Percentiles rank a stretch among this genome's conserved stretches.
Evolutionary conservation across 2,329 filamentous ascomycete species (phyloP).

Genomic region (Cryphonectria radicalis): DNA sequence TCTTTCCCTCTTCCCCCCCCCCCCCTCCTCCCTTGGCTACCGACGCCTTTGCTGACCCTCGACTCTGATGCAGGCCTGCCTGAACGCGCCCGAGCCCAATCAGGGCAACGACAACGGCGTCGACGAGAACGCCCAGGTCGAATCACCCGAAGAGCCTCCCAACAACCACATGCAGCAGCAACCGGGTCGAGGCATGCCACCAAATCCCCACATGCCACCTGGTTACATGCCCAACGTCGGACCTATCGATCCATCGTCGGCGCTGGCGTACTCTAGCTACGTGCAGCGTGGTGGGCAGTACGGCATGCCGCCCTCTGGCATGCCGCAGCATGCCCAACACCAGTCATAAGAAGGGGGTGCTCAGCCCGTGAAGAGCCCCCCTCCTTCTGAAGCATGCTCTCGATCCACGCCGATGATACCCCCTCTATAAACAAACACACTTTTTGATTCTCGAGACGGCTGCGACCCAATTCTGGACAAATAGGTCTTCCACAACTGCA

Average conservation of each 20-base stretch:
- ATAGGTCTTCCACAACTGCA: constrained; percentile 39
- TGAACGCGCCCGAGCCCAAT: constrained; percentile 92
- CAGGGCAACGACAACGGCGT: constrained; percentile 81
- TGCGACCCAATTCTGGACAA: constrained; percentile 40
- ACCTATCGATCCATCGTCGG: constrained; percentile 75
- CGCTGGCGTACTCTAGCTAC: constrained; percentile 83
- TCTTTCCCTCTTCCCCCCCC: background rate
- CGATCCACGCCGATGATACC: constrained; percentile 56
- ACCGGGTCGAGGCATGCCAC: constrained; percentile 66
- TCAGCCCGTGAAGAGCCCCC: background rate
- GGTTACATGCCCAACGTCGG: constrained; percentile 65
- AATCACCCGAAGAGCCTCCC: constrained; percentile 88
- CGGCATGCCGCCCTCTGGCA: constrained; percentile 75
- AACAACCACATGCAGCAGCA: constrained; percentile 76
- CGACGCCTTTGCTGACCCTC: constrained; percentile 35
- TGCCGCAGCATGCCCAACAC: constrained; percentile 82
- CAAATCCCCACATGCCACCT: constrained; percentile 64
- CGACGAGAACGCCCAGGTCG: constrained; percentile 75
- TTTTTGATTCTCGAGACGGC: constrained; percentile 52
- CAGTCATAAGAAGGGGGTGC: constrained; percentile 62
- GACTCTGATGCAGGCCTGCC: constrained; percentile 71
- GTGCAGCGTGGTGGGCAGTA: constrained; percentile 76
- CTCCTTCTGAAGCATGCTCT: constrained; percentile 17
- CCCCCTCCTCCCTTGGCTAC: too few species aligned
- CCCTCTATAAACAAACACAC: constrained; percentile 54